phyloP scores from a whole-genome alignment of 2,329 filamentous ascomycete species.

The Diaporthe humulicola region DNA sequence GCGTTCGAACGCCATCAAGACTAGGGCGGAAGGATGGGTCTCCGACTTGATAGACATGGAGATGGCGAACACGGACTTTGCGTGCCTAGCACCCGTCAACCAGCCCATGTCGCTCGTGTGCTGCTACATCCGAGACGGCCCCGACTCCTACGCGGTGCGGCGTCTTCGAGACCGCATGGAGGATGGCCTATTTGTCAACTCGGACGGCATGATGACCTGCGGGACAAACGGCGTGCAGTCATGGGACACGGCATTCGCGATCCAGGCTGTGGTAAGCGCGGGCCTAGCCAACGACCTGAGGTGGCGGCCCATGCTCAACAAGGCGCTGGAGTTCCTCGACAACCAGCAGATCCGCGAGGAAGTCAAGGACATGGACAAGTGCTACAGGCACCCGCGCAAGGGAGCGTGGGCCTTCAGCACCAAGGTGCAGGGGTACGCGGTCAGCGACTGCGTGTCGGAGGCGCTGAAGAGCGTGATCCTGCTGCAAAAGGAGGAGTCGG shows the following conservation, averaged over 20 bases:
- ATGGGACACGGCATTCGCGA: slow-evolving; percentile 94
- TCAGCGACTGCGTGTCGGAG: slow-evolving; percentile 95
- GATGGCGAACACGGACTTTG: slow-evolving; percentile 91
- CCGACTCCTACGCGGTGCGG: slow-evolving; percentile 77
- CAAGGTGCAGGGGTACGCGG: slow-evolving; percentile 91
- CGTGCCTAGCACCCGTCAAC: slow-evolving; percentile 89
- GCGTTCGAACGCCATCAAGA: slow-evolving; percentile 73
- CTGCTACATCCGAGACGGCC: slow-evolving; percentile 88
- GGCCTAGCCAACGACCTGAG: slow-evolving; percentile 82
- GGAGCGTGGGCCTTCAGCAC: slow-evolving; percentile 98
- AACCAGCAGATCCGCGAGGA: slow-evolving; percentile 92
- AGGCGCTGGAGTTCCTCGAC: slow-evolving; percentile 88
- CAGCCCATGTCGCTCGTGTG: slow-evolving; percentile 90
- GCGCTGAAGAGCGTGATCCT: slow-evolving; percentile 86
- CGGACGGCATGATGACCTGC: slow-evolving; percentile 93
- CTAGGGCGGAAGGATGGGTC: slow-evolving; percentile 82
- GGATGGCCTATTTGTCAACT: slow-evolving; percentile 92
- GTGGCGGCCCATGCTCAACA: slow-evolving; percentile 86
- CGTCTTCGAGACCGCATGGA: slow-evolving; percentile 85
- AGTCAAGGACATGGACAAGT: slow-evolving; percentile 79
- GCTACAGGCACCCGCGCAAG: slow-evolving; percentile 91
- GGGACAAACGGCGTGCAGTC: slow-evolving; percentile 98
- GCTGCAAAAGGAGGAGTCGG: slow-evolving; percentile 79
- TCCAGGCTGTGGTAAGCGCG: slow-evolving; percentile 84
- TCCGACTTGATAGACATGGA: slow-evolving; percentile 91